phyloP scores from a whole-genome alignment of 495 filamentous ascomycete species.

The Choiromyces venosus region DNA sequence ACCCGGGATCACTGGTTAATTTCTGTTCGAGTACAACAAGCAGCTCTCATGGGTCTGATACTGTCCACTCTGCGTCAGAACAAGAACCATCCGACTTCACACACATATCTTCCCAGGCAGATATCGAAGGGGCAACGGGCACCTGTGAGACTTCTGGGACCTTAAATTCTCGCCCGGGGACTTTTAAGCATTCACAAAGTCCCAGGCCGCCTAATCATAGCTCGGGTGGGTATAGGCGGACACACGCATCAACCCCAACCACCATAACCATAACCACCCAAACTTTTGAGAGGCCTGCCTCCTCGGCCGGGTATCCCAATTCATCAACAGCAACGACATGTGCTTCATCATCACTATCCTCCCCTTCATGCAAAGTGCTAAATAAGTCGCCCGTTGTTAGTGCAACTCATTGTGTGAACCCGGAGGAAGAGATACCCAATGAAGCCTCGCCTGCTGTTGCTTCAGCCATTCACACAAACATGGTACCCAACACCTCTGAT shows the following conservation, averaged over 20 bases:
- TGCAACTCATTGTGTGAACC: background rate
- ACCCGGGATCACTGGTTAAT: conserved; percentile 23
- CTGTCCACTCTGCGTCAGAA: background rate
- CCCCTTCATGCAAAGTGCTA: background rate
- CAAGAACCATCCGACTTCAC: background rate
- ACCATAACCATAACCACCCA: background rate
- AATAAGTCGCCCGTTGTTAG: background rate
- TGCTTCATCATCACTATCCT: background rate
- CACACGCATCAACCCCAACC: background rate
- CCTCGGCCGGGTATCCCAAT: background rate
- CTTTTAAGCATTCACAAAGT: background rate
- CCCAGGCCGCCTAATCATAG: background rate
- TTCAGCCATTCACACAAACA: background rate
- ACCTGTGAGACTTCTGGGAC: background rate
- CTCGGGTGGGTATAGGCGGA: background rate
- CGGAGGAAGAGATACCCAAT: background rate
- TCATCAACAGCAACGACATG: background rate
- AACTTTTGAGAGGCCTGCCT: background rate
- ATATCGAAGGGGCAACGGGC: background rate
- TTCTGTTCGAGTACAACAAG: background rate
- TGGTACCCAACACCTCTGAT: background rate
- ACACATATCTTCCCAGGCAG: background rate
- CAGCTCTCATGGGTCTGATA: background rate
- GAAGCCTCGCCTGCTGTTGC: background rate
- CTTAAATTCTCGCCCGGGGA: background rate